These are phyloP conservation scores for Sporobolomyces roseus DNA, from an alignment of 768 basidiomycete species.

Conservation along the genomic window DNA sequence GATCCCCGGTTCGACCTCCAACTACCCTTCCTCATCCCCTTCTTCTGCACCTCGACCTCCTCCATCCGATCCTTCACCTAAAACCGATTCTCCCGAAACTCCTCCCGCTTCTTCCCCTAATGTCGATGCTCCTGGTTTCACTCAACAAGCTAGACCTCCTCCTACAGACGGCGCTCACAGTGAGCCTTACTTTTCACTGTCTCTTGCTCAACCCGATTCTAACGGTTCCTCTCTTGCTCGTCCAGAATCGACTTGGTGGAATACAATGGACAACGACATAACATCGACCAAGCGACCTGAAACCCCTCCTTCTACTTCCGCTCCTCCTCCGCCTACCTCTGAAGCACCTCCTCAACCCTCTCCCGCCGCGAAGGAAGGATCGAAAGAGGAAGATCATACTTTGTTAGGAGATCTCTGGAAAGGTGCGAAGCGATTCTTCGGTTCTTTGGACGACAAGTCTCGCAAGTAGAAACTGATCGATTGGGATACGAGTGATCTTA, in stretches of 20 bases:
- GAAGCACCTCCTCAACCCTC: not conserved
- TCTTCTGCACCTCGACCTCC: not conserved
- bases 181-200: not conserved
- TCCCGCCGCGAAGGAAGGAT: not conserved
- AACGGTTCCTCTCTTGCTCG: not conserved
- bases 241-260: slow-evolving; percentile 33
- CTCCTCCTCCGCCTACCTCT: not conserved
- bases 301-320: not conserved
- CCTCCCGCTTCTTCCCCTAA: not conserved
- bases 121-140: slow-evolving; percentile 21
- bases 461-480: not conserved
- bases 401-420: slow-evolving; percentile 32
- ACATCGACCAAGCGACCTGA: slow-evolving; percentile 18
- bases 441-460: not conserved
- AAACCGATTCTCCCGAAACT: no score
- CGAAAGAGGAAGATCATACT: slow-evolving; percentile 14
- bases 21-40: slow-evolving; percentile 11
- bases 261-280: slow-evolving; percentile 34
- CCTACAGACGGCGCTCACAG: slow-evolving; percentile 14
- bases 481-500: no score
- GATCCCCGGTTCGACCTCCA: slow-evolving; percentile 32
- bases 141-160: slow-evolving; percentile 31
- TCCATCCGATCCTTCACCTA: not conserved
- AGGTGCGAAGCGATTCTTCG: slow-evolving; percentile 33
- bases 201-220: not conserved